Percentiles rank a stretch among this genome's conserved stretches.
Evolutionary conservation across 192 early-diverging fungal genomes (phyloP).

Genomic region (Funneliformis geosporum): DNA sequence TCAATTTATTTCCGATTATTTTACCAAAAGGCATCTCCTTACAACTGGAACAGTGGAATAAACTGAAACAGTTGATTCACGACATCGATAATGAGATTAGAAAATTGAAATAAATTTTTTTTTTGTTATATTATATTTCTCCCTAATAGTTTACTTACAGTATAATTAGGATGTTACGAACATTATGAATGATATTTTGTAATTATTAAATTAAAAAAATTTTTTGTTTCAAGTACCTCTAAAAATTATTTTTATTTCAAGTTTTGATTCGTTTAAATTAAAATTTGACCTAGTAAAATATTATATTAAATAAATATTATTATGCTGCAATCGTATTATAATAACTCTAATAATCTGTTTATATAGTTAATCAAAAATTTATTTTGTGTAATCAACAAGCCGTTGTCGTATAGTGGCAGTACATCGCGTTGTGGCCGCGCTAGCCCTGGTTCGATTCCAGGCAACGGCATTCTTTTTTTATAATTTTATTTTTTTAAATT

Average conservation of each 20-base stretch:
- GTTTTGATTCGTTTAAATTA: too few relatives aligned
- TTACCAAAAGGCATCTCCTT: conserved; percentile 6
- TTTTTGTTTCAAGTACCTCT: too few relatives aligned
- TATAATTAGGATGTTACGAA: too few relatives aligned
- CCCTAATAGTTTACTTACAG: not conserved
- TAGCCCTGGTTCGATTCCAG: conserved; percentile 55
- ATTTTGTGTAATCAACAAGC: conserved; percentile 16
- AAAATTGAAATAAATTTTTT: not conserved
- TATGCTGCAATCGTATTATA: too few relatives aligned
- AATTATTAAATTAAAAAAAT: too few relatives aligned
- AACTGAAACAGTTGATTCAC: conserved; percentile 10
- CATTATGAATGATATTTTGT: too few relatives aligned
- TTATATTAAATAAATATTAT: too few relatives aligned
- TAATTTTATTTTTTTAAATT: not conserved
- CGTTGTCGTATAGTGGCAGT: conserved; percentile 54
- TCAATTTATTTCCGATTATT: not conserved
- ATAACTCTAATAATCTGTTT: too few relatives aligned
- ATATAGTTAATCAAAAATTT: not conserved
- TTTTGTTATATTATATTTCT: not conserved
- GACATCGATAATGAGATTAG: conserved; percentile 11
- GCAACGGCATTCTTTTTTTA: conserved; percentile 31
- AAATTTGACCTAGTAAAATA: too few relatives aligned
- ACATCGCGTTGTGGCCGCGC: conserved; percentile 54
- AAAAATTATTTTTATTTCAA: too few relatives aligned
- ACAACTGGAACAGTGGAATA: conserved; percentile 23